phyloP scores from a whole-genome alignment of 225 moss, liverwort and hornwort species.

The Polytrichum commune region DNA sequence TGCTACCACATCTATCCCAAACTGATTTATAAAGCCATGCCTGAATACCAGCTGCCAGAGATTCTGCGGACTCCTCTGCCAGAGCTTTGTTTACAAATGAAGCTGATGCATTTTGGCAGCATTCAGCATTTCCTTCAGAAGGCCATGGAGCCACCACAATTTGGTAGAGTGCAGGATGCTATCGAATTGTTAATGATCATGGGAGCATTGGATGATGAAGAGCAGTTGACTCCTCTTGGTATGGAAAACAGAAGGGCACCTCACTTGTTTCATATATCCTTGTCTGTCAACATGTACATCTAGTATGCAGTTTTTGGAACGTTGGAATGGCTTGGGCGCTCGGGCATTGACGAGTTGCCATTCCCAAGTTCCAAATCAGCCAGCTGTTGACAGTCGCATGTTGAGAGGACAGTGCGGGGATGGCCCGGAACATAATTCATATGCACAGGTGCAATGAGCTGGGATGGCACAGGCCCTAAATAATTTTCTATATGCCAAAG shows the following conservation, averaged over 20 bases:
- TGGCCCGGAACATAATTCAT: too few relatives aligned
- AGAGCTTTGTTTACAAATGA: conserved; percentile 76
- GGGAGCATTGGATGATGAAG: conserved; percentile 53
- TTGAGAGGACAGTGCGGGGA: too few relatives aligned
- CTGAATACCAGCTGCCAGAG: conserved; percentile 74
- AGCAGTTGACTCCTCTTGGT: conserved; percentile 80
- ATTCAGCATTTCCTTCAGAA: conserved; percentile 48
- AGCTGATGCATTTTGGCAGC: conserved; percentile 39
- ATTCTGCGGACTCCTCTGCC: conserved; percentile 64
- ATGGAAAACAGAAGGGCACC: background rate
- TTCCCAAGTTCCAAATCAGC: too few relatives aligned
- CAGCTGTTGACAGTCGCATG: too few relatives aligned
- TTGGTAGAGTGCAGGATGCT: conserved; percentile 54
- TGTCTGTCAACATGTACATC: too few relatives aligned
- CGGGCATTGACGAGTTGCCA: background rate
- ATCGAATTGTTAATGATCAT: conserved; percentile 59
- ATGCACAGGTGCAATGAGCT: too few relatives aligned
- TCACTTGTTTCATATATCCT: too few relatives aligned
- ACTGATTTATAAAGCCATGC: conserved; percentile 68
- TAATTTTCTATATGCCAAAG: too few relatives aligned
- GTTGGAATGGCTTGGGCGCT: too few relatives aligned
- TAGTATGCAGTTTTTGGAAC: too few relatives aligned
- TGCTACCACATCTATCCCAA: conserved; percentile 79
- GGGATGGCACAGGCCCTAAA: too few relatives aligned
- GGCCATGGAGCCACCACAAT: conserved; percentile 65